phyloP scores from a whole-genome alignment of 2,329 filamentous ascomycete species.

The Coleophoma cylindrospora region DNA sequence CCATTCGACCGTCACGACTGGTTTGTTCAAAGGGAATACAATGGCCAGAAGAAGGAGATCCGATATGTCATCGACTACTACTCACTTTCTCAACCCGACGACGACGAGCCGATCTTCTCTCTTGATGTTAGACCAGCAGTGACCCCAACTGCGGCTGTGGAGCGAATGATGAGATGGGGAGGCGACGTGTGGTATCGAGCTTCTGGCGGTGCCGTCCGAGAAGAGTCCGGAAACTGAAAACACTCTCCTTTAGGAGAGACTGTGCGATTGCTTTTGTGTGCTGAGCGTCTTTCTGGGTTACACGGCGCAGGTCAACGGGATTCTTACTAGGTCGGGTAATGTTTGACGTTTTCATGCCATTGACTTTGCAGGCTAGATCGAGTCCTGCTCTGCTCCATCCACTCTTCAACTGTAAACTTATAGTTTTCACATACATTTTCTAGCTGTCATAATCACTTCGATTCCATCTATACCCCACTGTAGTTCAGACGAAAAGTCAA shows the following conservation, averaged over 20 bases:
- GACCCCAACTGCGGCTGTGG: slow-evolving; percentile 72
- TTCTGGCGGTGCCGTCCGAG: slow-evolving; percentile 22
- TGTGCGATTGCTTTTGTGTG: too few species aligned
- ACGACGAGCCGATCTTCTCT: slow-evolving; percentile 84
- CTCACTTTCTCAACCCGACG: slow-evolving; percentile 66
- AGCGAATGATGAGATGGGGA: slow-evolving; percentile 83
- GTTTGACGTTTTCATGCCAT: too few species aligned
- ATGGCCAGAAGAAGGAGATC: slow-evolving; percentile 68
- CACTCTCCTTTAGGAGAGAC: not conserved
- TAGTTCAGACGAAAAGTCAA: too few species aligned
- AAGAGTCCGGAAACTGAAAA: slow-evolving; percentile 12
- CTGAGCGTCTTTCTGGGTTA: too few species aligned
- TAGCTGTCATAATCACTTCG: too few species aligned
- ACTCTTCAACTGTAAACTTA: too few species aligned
- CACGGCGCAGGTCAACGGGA: too few species aligned
- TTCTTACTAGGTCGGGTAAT: too few species aligned
- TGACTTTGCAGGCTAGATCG: too few species aligned
- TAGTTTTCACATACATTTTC: too few species aligned
- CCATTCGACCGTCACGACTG: slow-evolving; percentile 98
- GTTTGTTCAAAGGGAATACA: slow-evolving; percentile 74
- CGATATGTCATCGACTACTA: slow-evolving; percentile 98
- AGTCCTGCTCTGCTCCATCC: too few species aligned
- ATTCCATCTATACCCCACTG: too few species aligned
- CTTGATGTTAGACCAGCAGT: slow-evolving; percentile 90
- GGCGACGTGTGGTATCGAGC: slow-evolving; percentile 80